Evolutionary conservation across 2,329 filamentous ascomycete genomes (phyloP).

Genomic region (Penicillium sp.): DNA sequence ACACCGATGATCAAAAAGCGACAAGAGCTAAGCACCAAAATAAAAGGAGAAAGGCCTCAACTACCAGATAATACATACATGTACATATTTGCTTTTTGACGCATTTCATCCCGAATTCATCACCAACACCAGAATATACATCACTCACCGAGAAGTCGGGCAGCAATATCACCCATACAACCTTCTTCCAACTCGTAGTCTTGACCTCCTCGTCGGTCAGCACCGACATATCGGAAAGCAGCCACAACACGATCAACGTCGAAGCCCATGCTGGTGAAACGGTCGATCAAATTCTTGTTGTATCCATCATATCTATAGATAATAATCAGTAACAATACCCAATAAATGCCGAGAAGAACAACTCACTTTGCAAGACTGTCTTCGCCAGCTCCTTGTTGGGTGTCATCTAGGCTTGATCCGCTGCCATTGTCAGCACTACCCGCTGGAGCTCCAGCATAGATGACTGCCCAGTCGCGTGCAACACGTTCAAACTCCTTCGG

Average conservation of each 20-base stretch:
- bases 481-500: slow-evolving; percentile 76
- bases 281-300: slow-evolving; percentile 76
- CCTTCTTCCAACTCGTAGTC: slow-evolving; percentile 87
- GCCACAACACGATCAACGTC: slow-evolving; percentile 81
- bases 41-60: too few relatives aligned
- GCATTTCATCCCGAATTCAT: neutral
- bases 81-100: neutral
- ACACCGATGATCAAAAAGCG: too few relatives aligned
- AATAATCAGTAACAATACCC: slow-evolving; percentile 30
- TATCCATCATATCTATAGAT: slow-evolving; percentile 75
- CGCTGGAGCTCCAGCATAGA: slow-evolving; percentile 73
- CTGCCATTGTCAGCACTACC: slow-evolving; percentile 55
- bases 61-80: too few relatives aligned
- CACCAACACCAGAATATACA: slow-evolving; percentile 1
- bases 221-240: slow-evolving; percentile 77
- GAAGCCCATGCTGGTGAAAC: slow-evolving; percentile 90
- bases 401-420: slow-evolving; percentile 54
- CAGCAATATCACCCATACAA: slow-evolving; percentile 87
- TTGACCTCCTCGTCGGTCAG: slow-evolving; percentile 72
- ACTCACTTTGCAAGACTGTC: slow-evolving; percentile 56
- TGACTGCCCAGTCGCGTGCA: slow-evolving; percentile 87
- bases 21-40: too few relatives aligned
- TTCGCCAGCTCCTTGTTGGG: slow-evolving; percentile 58
- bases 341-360: neutral
- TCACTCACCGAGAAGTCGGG: slow-evolving; percentile 73